A percentile compares a stretch with the other conserved stretches of the same genome.
These are phyloP conservation scores for Macadamia tetraphylla DNA, from an alignment of 164 flowering plant genomes.

Conservation along the genomic window DNA sequence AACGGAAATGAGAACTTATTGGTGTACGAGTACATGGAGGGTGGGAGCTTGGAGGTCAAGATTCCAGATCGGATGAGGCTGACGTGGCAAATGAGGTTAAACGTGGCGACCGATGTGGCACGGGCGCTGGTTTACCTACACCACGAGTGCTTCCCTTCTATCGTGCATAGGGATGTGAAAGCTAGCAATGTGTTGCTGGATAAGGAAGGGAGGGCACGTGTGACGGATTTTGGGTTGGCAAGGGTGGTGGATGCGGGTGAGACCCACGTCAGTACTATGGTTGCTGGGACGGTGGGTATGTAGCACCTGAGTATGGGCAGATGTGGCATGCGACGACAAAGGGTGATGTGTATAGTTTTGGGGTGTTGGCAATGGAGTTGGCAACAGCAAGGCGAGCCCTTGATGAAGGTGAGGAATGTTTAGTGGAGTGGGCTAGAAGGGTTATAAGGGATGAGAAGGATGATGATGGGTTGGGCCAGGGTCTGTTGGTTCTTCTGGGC, in stretches of 20 bases:
- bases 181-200: conserved; percentile 85
- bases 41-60: conserved; percentile 83
- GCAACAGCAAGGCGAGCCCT: conserved; percentile 81
- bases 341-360: conserved; percentile 92
- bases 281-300: conserved; percentile 92
- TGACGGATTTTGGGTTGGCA: conserved; percentile 88
- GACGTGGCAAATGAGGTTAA: conserved; percentile 54
- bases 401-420: conserved; percentile 74
- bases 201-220: conserved; percentile 51
- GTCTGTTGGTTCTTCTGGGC: conserved; percentile 29
- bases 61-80: conserved; percentile 41
- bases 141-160: conserved; percentile 76
- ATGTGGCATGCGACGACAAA: conserved; percentile 85
- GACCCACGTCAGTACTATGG: conserved; percentile 82
- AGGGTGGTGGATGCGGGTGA: conserved; percentile 63
- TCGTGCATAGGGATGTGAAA: conserved; percentile 89
- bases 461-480: conserved; percentile 23
- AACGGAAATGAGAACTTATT: conserved; percentile 58
- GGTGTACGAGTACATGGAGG: conserved; percentile 86
- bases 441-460: conserved; percentile 32
- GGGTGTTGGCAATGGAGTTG: conserved; percentile 80
- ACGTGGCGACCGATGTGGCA: conserved; percentile 65
- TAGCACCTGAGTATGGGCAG: conserved; percentile 89
- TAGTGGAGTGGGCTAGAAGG: conserved; percentile 75
- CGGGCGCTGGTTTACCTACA: conserved; percentile 71